Base-by-base conservation (phyloP, 2,329 filamentous ascomycete genomes). In the Penicillium sp. region DNA sequence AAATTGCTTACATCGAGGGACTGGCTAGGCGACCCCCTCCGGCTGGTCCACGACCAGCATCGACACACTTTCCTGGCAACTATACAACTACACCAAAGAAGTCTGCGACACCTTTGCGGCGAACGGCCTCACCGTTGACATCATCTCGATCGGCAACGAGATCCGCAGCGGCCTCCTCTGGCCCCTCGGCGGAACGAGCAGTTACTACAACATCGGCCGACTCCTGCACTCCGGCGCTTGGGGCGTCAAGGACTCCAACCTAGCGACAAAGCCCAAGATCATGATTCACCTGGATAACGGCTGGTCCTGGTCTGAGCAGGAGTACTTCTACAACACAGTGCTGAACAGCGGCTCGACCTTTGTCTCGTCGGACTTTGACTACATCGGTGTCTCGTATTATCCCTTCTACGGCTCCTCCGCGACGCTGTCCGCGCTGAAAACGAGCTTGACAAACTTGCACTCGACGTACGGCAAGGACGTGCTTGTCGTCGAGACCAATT, bases 211-310 rank as follows among this genome's bases (percentile, higher is more conserved):
- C 71, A 83, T 90, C 35, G 87, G 87, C 0, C 75, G 77, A 0
- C 78, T 92, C 22, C 81, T 91, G 9, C 84, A 89, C 69, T 86
- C 86, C 6, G 88, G 85, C 0, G 80, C 85, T 0, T 82, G 79
- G 58, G 89, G 85, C 2, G 81, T 92, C 67, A 88, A 86, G 66
- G 85, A 89, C 67, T 88, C 85, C 4, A 77, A 74, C 3, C 75
- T 89, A 27, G 72, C 72, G 41, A 79, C 82, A 0, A 81, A 83
- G 61, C 87, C 88, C 1, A 84, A 87, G 70, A 89, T 91, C 72
- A 87, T 91, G 86, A 84, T 91, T 41, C 89, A 91, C 68, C 80
- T 91, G 3, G 88, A 91, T 72, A 88, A 90, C 68, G 89, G 89
- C n/a, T 92, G 88, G 87, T 82, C 88, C 62, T 89, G 85, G 86